Base-by-base conservation (phyloP, 345 rosid species). In the Turritis glabra region DNA sequence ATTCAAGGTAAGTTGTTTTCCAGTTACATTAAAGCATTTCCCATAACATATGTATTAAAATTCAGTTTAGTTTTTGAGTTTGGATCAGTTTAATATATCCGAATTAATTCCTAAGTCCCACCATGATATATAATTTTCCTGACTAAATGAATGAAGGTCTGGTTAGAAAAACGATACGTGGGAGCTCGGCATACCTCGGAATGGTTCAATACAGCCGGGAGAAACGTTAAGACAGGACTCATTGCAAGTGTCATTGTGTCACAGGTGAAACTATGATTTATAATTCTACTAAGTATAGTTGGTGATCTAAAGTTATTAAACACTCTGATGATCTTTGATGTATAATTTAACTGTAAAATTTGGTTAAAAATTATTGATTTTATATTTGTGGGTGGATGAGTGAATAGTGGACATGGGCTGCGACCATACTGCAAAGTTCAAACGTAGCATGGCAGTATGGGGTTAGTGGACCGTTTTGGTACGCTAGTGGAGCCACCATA, bases 171-270 rank as follows among this genome's bases (percentile, higher is more conserved):
- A 78, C 75, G 94, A 68, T 93, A 93, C 52, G 91, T 93, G 3
- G 97, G 98, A 13, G 86, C 92, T 5, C 80, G 78, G 32, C 98
- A 91, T 67, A 91, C 97, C 17, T 93, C 97, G 0, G 98, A 93
- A 63, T 93, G 98, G 97, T 93, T 93, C 85, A 93, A 93, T 84
- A 93, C 97, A 2, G 98, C 98, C 2, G 98, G 97, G 70, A 82
- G 98, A 85, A 93, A 88, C 67, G 97, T 93, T 19, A 93, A 89
- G 75, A 93, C 98, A 13, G 97, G 98, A 69, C 94, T 93, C 51
- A 93, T 93, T 61, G 98, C 97, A 12, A 88, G 94, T 77, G 98
- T 91, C 35, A 89, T 93, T 71, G 97, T 93, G 5, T 91, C 98
- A 19, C 96, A 93, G 92, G 96, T 87, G 69, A 25, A 37, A 10